These are phyloP conservation scores for Wickerhamia fluorescens DNA, from an alignment of 805 yeast genomes.

Conservation along the genomic window DNA sequence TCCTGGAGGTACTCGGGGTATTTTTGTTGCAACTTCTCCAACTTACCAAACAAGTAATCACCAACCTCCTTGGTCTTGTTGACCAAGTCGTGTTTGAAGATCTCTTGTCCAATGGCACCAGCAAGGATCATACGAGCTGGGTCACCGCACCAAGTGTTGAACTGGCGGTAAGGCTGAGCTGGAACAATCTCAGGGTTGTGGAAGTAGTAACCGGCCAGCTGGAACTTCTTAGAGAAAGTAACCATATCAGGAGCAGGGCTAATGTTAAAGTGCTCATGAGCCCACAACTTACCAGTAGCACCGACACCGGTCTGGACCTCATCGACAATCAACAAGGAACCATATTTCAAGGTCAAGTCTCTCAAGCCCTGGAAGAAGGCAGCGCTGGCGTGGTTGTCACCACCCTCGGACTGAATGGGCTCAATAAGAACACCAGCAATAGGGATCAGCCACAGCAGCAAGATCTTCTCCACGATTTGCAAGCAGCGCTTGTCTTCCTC, in stretches of 20 bases:
- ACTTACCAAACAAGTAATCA: slow-evolving; percentile 51
- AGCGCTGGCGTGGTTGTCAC: slow-evolving; percentile 79
- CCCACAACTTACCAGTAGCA: slow-evolving; percentile 83
- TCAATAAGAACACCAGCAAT: slow-evolving; percentile 87
- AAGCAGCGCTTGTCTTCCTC: slow-evolving; percentile 80
- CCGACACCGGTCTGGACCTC: slow-evolving; percentile 91
- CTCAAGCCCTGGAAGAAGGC: slow-evolving; percentile 78
- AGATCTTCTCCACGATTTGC: slow-evolving; percentile 62
- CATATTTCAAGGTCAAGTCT: slow-evolving; percentile 64
- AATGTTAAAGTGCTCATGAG: slow-evolving; percentile 77
- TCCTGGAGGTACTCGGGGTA: slow-evolving; percentile 48
- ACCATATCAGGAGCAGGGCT: slow-evolving; percentile 75
- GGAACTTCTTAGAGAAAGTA: slow-evolving; percentile 84
- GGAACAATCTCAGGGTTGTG: slow-evolving; percentile 69
- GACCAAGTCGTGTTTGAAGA: slow-evolving; percentile 53
- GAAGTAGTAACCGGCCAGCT: slow-evolving; percentile 83
- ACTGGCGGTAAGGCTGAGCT: slow-evolving; percentile 75
- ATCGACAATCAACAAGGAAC: slow-evolving; percentile 68
- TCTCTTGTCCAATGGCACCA: slow-evolving; percentile 63
- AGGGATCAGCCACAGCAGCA: slow-evolving; percentile 63
- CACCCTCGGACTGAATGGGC: slow-evolving; percentile 90
- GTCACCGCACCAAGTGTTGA: slow-evolving; percentile 93
- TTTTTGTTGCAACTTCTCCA: slow-evolving; percentile 44
- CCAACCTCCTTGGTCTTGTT: slow-evolving; percentile 56
- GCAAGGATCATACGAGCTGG: slow-evolving; percentile 75